phyloP scores from a whole-genome alignment of 2,329 filamentous ascomycete species.

The Trematosphaeria pertusa region DNA sequence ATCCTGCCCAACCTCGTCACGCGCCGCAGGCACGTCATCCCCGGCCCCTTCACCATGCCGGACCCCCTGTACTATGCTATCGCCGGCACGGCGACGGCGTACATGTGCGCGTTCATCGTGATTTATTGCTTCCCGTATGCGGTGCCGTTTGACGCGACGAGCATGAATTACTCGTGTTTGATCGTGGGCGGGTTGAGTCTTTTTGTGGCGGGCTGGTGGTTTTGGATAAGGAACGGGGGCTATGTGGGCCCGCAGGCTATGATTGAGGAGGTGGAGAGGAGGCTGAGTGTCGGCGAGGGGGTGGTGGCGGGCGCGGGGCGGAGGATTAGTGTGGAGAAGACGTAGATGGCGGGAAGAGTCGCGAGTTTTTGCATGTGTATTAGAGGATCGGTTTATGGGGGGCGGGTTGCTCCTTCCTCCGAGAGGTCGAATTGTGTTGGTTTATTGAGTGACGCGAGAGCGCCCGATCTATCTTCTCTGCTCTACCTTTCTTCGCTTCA shows the following conservation, averaged over 20 bases:
- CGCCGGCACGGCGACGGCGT: constrained; percentile 61
- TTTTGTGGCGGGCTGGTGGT: constrained; percentile 55
- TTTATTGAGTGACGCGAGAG: no score
- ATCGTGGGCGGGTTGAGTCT: constrained; percentile 61
- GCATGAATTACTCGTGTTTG: constrained; percentile 63
- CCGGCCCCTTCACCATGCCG: constrained; percentile 66
- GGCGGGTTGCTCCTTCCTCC: no score
- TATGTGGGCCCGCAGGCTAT: constrained; percentile 48
- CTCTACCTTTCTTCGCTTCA: no score
- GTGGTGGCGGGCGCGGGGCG: neutral
- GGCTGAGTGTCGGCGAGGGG: neutral
- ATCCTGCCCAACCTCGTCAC: constrained; percentile 61
- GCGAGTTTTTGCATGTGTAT: no score
- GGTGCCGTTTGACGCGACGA: constrained; percentile 53
- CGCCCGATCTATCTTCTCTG: no score
- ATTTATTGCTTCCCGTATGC: constrained; percentile 67
- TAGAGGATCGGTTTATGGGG: no score
- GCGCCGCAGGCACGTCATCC: constrained; percentile 52
- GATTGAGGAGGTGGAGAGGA: constrained; percentile 22
- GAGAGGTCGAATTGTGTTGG: no score
- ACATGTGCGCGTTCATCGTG: constrained; percentile 67
- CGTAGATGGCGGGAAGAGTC: no score
- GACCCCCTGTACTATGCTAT: constrained; percentile 52
- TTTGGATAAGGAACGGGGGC: constrained; percentile 46
- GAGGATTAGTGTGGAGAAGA: neutral